A percentile compares a stretch with the other conserved stretches of the same genome.
phyloP scores from a whole-genome alignment of 805 yeast genomes.

The Starmerella vaccinii region DNA sequence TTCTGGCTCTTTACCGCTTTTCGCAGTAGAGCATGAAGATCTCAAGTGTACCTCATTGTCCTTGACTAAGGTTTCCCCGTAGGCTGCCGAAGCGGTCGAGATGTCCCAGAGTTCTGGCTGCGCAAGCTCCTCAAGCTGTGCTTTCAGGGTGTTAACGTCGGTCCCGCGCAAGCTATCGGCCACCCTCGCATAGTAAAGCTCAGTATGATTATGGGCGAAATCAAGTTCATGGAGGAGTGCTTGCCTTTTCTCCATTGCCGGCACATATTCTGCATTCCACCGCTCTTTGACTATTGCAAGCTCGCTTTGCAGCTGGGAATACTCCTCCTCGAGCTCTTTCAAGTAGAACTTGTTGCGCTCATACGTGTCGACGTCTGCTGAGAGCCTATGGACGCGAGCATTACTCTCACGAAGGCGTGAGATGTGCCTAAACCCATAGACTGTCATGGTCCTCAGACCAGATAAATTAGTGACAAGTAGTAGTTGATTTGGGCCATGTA shows the following conservation, averaged over 20 bases:
- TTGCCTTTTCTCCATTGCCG: conserved; percentile 16
- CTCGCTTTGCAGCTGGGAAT: neutral
- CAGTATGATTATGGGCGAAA: conserved; percentile 5
- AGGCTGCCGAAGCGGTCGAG: neutral
- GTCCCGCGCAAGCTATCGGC: neutral
- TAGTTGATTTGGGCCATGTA: too few relatives aligned
- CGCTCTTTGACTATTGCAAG: neutral
- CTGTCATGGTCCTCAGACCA: neutral
- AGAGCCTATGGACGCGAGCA: conserved; percentile 12
- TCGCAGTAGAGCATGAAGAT: neutral
- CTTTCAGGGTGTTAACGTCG: neutral
- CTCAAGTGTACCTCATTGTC: neutral
- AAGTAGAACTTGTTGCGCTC: conserved; percentile 13
- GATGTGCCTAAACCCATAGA: conserved; percentile 6
- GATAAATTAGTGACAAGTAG: neutral
- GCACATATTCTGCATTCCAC: conserved; percentile 14
- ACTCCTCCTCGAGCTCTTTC: conserved; percentile 8
- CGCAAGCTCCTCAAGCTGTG: neutral
- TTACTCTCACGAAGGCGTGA: conserved; percentile 10
- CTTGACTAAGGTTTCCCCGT: neutral
- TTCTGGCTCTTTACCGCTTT: neutral
- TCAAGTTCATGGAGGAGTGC: conserved; percentile 10
- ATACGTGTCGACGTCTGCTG: conserved; percentile 6
- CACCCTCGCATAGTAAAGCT: neutral
- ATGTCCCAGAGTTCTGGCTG: neutral